Percentiles rank a stretch among this genome's conserved stretches.
Evolutionary conservation across 1,284 basidiomycete species (phyloP).

Genomic region (Boletus hoseneyae): DNA sequence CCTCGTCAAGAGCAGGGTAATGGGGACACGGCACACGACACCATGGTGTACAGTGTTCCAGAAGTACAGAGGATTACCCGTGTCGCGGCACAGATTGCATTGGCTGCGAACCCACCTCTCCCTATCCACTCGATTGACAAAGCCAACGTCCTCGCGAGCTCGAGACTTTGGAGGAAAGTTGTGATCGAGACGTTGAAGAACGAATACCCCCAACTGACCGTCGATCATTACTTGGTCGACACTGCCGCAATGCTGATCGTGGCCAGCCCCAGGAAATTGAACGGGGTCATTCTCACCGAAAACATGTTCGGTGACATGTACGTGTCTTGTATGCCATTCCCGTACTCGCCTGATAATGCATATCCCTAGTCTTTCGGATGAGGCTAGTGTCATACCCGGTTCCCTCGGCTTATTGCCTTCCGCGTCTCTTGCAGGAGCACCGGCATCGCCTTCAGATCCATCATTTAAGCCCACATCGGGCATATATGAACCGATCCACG

Average conservation of each 20-base stretch:
- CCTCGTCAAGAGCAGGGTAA: slow-evolving; percentile 85
- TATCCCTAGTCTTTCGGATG: slow-evolving; percentile 81
- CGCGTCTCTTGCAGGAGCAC: slow-evolving; percentile 91
- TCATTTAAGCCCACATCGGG: slow-evolving; percentile 76
- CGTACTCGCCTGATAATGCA: slow-evolving; percentile 5
- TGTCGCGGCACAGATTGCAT: slow-evolving; percentile 91
- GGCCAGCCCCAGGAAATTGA: slow-evolving; percentile 88
- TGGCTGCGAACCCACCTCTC: slow-evolving; percentile 81
- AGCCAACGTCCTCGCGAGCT: slow-evolving; percentile 97
- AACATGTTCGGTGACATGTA: slow-evolving; percentile 97
- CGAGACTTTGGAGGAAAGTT: slow-evolving; percentile 91
- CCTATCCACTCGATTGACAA: slow-evolving; percentile 96
- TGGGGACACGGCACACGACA: slow-evolving; percentile 78
- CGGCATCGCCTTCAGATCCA: slow-evolving; percentile 63
- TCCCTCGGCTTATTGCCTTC: slow-evolving; percentile 96
- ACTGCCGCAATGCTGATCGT: slow-evolving; percentile 97
- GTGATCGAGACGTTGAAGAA: slow-evolving; percentile 79
- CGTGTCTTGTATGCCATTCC: slow-evolving; percentile 32
- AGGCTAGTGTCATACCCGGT: slow-evolving; percentile 96
- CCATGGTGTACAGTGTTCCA: slow-evolving; percentile 86
- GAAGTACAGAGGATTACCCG: slow-evolving; percentile 96
- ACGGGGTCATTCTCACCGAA: slow-evolving; percentile 93
- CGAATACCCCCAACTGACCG: slow-evolving; percentile 83
- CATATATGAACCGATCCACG: slow-evolving; percentile 95
- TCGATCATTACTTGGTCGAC: slow-evolving; percentile 94